Conservation (phyloP, 352 stramenopile species). For the Phytophthora aleatoria region DNA sequence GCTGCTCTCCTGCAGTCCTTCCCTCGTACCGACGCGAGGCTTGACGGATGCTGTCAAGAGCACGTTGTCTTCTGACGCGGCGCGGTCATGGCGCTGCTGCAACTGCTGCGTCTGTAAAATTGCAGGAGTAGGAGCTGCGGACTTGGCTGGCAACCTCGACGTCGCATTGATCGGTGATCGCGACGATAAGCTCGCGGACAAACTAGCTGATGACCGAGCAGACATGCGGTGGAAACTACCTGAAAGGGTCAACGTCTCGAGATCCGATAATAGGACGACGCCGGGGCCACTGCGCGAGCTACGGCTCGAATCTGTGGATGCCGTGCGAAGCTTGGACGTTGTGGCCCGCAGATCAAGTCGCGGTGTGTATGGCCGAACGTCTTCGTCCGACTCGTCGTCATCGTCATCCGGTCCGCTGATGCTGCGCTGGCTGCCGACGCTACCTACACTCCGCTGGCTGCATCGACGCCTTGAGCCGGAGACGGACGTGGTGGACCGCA, state of each 20-base stretch:
- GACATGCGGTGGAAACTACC: slow-evolving; percentile 51
- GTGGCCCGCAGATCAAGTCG: slow-evolving; percentile 23
- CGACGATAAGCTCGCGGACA: slow-evolving; percentile 16
- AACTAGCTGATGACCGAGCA: slow-evolving; percentile 25
- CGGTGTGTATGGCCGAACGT: slow-evolving; percentile 20
- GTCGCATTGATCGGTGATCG: slow-evolving; percentile 16
- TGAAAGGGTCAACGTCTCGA: slow-evolving; percentile 68
- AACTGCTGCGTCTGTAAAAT: slow-evolving; percentile 18
- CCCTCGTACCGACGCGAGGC: slow-evolving; percentile 18
- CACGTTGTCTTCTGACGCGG: slow-evolving; percentile 62
- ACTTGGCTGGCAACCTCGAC: slow-evolving; percentile 21
- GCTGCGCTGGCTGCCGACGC: slow-evolving; percentile 28
- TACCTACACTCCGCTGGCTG: slow-evolving; percentile 34
- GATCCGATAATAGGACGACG: slow-evolving; percentile 67
- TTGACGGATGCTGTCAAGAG: slow-evolving; percentile 27
- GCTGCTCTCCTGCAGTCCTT: slow-evolving; percentile 34
- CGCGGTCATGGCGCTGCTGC: slow-evolving; percentile 47
- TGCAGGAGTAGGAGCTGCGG: slow-evolving; percentile 17
- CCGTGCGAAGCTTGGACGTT: slow-evolving; percentile 48
- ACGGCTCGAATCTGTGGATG: slow-evolving; percentile 45
- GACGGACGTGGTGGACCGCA: slow-evolving; percentile 29
- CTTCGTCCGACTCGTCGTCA: slow-evolving; percentile 29
- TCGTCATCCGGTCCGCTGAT: slow-evolving; percentile 30
- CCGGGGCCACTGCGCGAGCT: slow-evolving; percentile 47
- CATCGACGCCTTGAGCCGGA: slow-evolving; percentile 22